Evolutionary conservation across 345 rosid species (phyloP).

Genomic region (Hibiscus syriacus): DNA sequence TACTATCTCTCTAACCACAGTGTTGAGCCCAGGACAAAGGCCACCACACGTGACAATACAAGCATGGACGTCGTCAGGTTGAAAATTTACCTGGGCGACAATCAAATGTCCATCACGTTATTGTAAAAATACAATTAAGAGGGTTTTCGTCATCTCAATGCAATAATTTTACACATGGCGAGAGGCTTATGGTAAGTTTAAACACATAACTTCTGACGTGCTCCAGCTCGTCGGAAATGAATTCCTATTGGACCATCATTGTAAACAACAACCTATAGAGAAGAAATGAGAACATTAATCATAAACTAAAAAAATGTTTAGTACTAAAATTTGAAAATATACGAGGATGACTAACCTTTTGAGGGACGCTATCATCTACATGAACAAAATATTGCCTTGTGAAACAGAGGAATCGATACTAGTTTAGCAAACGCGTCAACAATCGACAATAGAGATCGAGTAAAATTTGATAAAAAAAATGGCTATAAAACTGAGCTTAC

Average conservation of each 20-base stretch:
- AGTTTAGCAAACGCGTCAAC: not conserved
- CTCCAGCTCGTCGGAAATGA: slow-evolving; percentile 87
- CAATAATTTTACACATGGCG: no score
- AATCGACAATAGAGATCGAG: not conserved
- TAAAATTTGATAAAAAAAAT: no score
- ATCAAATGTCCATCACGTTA: not conserved
- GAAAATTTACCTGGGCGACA: slow-evolving; percentile 48
- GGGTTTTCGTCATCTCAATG: no score
- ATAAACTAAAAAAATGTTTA: not conserved
- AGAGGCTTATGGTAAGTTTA: not conserved
- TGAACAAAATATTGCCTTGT: slow-evolving; percentile 83
- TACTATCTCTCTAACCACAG: slow-evolving; percentile 73
- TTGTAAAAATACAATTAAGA: not conserved
- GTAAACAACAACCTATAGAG: slow-evolving; percentile 55
- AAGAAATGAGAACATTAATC: not conserved
- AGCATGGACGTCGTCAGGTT: slow-evolving; percentile 69
- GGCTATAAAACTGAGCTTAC: slow-evolving; percentile 31
- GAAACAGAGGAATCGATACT: slow-evolving; percentile 9
- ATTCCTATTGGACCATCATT: slow-evolving; percentile 65
- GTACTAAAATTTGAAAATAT: not conserved
- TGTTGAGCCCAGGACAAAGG: slow-evolving; percentile 79
- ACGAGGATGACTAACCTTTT: slow-evolving; percentile 41
- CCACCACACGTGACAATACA: slow-evolving; percentile 85
- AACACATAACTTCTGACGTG: slow-evolving; percentile 60
- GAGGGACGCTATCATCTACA: slow-evolving; percentile 72